Percentiles rank a stretch among this genome's conserved stretches.
These are phyloP conservation scores for Atalantia buxifolia DNA, from an alignment of 345 rosid genomes.

Conservation along the genomic window DNA sequence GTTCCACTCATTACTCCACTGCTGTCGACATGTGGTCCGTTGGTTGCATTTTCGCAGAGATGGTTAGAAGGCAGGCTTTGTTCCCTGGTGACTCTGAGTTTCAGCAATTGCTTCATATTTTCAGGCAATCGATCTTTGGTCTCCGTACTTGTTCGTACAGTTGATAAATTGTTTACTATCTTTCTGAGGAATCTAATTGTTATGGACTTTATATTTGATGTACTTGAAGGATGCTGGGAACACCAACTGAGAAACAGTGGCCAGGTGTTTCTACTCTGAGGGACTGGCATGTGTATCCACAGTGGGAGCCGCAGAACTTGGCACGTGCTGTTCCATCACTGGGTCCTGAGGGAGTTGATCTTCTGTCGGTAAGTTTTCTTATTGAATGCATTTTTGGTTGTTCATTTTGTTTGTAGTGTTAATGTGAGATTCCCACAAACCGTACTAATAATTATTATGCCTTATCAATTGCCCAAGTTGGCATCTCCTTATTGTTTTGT, in stretches of 20 bases:
- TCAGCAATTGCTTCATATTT: conserved; percentile 93
- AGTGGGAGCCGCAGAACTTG: conserved; percentile 76
- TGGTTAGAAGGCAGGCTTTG: conserved; percentile 86
- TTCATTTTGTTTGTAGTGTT: background rate
- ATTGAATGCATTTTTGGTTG: background rate
- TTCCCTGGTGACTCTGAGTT: conserved; percentile 95
- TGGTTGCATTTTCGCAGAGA: conserved; percentile 93
- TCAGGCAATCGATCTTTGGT: conserved; percentile 43
- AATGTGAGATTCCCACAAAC: background rate
- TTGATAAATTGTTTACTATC: background rate
- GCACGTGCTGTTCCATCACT: conserved; percentile 72
- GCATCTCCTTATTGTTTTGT: background rate
- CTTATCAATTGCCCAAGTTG: background rate
- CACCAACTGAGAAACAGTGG: conserved; percentile 84
- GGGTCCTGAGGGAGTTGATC: conserved; percentile 79
- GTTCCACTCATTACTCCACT: conserved; percentile 78
- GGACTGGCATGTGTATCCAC: conserved; percentile 94
- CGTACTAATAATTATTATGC: background rate
- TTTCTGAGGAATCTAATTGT: background rate
- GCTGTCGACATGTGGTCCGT: conserved; percentile 98
- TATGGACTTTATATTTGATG: background rate
- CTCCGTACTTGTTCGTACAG: background rate
- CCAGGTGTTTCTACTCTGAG: conserved; percentile 75
- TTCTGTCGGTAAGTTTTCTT: conserved; percentile 51
- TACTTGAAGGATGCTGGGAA: conserved; percentile 66